These are phyloP conservation scores for Trichocomaceae sp. DNA, from an alignment of 2,329 filamentous ascomycete species.

Conservation along the genomic window DNA sequence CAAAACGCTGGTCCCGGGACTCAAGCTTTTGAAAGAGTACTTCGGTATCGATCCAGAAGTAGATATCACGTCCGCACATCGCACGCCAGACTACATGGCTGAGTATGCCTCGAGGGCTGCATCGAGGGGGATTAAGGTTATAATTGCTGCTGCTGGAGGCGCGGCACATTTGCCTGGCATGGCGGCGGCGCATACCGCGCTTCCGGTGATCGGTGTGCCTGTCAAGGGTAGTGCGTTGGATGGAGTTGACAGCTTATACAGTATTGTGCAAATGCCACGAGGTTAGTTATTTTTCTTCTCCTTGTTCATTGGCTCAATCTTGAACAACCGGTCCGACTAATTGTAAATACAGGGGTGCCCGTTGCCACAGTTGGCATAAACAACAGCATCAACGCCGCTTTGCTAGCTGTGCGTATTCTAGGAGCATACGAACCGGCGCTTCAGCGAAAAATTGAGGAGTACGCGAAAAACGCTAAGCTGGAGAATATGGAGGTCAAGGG, in stretches of 20 bases:
- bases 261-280: constrained; percentile 70
- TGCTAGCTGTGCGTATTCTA: constrained; percentile 64
- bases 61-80: constrained; percentile 51
- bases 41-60: constrained; percentile 41
- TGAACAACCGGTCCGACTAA: constrained; percentile 11
- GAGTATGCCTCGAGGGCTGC: constrained; percentile 59
- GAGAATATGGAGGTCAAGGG: constrained; percentile 41
- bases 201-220: constrained; percentile 72
- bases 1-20: constrained; percentile 39
- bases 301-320: background rate
- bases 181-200: constrained; percentile 61
- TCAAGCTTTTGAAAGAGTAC: constrained; percentile 38
- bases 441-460: constrained; percentile 38
- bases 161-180: constrained; percentile 71
- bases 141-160: constrained; percentile 70
- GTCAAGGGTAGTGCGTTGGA: constrained; percentile 68
- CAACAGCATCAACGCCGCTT: constrained; percentile 69
- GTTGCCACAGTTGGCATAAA: constrained; percentile 73
- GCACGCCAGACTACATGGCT: constrained; percentile 65
- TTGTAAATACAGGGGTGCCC: constrained; percentile 53
- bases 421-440: constrained; percentile 44
- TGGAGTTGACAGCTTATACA: constrained; percentile 63
- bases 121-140: constrained; percentile 60
- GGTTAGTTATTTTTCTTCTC: constrained; percentile 31
- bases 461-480: constrained; percentile 35